Base-by-base conservation (phyloP, 331 rosid species). In the Acacia pycnantha region DNA sequence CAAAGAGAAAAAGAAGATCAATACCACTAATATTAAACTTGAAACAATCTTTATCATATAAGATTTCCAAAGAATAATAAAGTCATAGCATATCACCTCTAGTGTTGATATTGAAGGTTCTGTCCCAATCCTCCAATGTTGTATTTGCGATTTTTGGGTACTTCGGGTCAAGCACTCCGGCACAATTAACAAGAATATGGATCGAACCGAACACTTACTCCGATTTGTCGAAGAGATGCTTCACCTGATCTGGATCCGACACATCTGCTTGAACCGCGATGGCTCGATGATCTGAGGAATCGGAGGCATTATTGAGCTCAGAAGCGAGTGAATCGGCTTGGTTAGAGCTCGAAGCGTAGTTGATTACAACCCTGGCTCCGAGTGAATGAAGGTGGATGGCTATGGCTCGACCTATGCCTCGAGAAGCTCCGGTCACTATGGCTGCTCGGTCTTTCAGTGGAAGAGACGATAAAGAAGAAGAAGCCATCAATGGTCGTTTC, bases 241-340 rank as follows among this genome's bases (percentile, higher is more conserved):
- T 85, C 5, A 90, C 87, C 76, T 90, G 84, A 44, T 68, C 81
- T 1, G 86, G 83, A 7, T 90, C 88, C 11, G 91, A 85, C 2
- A 86, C 86, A 54, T 90, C 87, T 1, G 87, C 89, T 33, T 73
- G 79, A 5, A 87, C 84, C 0, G 85, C 85, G 2, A 87, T 74
- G 5, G 85, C 90, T 37, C 74, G 77, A 4, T 58, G 79, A 19
- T 80, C 31, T 0, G 79, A 26, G 1, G 85, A 77, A 47, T 7
- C 16, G 31, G 76, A 14, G 18, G 14, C 31, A 4, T 31, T 15
- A 65, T 84, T 86, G 74, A 89, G 87, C 70, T 89, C 73, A 8
- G 88, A 58, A 5, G 75, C 88, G 2, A 87, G 58, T 2, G 29
- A 73, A 64, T 86, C 83, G 2, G 92, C 88, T 18, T 86, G 70